Evolutionary conservation across 495 filamentous ascomycete genomes (phyloP).

Genomic region (Penicillium paradoxum): DNA sequence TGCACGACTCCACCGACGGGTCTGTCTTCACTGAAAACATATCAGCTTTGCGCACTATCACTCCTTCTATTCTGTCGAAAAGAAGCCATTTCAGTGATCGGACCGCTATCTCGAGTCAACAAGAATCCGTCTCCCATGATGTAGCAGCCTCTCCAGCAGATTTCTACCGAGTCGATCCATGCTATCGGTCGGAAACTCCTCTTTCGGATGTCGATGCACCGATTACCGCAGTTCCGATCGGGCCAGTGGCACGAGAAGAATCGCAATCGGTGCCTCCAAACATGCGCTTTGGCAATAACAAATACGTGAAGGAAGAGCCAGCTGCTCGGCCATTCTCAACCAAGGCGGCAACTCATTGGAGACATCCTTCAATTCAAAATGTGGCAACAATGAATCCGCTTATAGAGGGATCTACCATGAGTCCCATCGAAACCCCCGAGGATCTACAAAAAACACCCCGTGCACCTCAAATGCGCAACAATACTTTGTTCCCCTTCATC

Average conservation of each 20-base stretch:
- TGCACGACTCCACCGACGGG: neutral
- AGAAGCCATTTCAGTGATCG: no score
- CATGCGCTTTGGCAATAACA: slow-evolving; percentile 55
- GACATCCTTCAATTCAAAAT: no score
- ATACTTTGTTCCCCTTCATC: slow-evolving; percentile 22
- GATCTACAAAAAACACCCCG: slow-evolving; percentile 30
- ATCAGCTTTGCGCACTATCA: neutral
- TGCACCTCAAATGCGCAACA: slow-evolving; percentile 15
- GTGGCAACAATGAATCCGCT: no score
- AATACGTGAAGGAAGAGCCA: slow-evolving; percentile 3
- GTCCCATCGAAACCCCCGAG: slow-evolving; percentile 30
- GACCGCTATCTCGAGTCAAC: no score
- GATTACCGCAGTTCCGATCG: slow-evolving; percentile 64
- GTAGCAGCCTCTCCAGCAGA: neutral
- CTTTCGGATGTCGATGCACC: slow-evolving; percentile 90
- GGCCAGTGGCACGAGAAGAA: slow-evolving; percentile 62
- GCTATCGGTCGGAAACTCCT: slow-evolving; percentile 51
- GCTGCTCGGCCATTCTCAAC: slow-evolving; percentile 20
- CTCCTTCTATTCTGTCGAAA: no score
- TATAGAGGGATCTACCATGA: slow-evolving; percentile 14
- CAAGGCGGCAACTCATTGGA: slow-evolving; percentile 3
- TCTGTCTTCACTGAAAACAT: slow-evolving; percentile 4
- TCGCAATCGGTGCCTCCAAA: slow-evolving; percentile 92
- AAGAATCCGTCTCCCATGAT: no score
- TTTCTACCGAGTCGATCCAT: neutral